These are phyloP conservation scores for Eucalyptus camaldulensis DNA, from an alignment of 345 rosid species.

Conservation along the genomic window DNA sequence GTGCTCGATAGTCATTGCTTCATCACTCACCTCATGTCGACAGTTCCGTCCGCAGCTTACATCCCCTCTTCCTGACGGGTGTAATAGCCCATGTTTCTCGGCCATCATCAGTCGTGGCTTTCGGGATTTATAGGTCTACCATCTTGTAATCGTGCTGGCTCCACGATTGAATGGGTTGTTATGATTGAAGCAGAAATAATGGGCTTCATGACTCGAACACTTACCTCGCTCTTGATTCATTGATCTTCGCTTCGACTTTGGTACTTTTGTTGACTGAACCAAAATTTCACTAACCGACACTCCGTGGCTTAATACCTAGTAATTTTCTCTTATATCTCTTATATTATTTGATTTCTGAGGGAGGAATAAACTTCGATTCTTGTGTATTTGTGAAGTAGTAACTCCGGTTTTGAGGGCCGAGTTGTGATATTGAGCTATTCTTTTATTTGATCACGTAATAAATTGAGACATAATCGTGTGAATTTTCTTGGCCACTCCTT, in stretches of 20 bases:
- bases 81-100: background rate
- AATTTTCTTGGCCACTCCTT: background rate
- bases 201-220: background rate
- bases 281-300: background rate
- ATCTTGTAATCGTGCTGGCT: no score
- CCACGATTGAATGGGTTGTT: background rate
- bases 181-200: background rate
- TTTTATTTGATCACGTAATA: background rate
- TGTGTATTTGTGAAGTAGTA: background rate
- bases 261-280: background rate
- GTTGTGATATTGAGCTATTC: background rate
- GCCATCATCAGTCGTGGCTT: background rate
- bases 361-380: background rate
- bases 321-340: background rate
- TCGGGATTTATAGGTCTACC: background rate
- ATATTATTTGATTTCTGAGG: background rate
- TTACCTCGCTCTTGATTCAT: background rate
- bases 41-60: background rate
- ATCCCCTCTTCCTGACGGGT: background rate
- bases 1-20: background rate
- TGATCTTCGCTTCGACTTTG: background rate
- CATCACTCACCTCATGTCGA: background rate
- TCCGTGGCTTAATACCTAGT: background rate
- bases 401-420: background rate
- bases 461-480: background rate